Evolutionary conservation across 108 stramenopile genomes (phyloP).

Genomic region (Pseudonitzschia pungens): DNA sequence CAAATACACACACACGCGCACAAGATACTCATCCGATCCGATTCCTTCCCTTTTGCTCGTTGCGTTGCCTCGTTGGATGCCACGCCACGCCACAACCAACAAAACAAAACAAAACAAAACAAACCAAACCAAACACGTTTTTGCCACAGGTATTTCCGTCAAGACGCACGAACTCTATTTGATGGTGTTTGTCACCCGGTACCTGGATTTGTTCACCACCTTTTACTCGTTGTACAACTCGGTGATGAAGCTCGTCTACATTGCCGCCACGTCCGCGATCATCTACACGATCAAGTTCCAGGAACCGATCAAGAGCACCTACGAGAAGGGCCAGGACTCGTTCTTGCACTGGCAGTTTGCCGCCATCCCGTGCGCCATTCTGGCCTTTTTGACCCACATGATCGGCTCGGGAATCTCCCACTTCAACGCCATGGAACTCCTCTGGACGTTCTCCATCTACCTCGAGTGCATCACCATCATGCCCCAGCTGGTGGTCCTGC

Average conservation of each 20-base stretch:
- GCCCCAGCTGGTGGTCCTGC: slow-evolving; percentile 96
- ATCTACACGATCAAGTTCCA: slow-evolving; percentile 91
- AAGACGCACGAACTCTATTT: slow-evolving; percentile 99
- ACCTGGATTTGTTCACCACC: slow-evolving; percentile 89
- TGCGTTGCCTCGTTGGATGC: slow-evolving; percentile 1
- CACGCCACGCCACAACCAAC: too few relatives aligned
- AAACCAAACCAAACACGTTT: too few relatives aligned
- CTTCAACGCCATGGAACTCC: slow-evolving; percentile 66
- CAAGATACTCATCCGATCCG: not conserved
- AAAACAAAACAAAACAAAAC: too few relatives aligned
- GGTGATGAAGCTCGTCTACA: slow-evolving; percentile 95
- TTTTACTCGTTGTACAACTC: slow-evolving; percentile 96
- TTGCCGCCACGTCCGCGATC: slow-evolving; percentile 89
- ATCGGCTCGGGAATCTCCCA: slow-evolving; percentile 51
- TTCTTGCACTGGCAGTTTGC: slow-evolving; percentile 97
- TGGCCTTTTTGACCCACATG: slow-evolving; percentile 82
- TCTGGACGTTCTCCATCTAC: slow-evolving; percentile 97
- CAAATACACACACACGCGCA: not conserved
- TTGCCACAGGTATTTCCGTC: slow-evolving; percentile 91
- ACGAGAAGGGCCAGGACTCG: slow-evolving; percentile 96
- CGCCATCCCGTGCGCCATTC: slow-evolving; percentile 85
- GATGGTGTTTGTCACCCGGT: slow-evolving; percentile 92
- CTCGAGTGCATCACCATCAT: slow-evolving; percentile 95
- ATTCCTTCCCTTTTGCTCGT: not conserved
- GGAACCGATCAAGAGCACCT: slow-evolving; percentile 92